Percentiles rank a stretch among this genome's conserved stretches.
Conservation (phyloP, 169 alveolate genomes). For the Plasmodium malariae region DNA sequence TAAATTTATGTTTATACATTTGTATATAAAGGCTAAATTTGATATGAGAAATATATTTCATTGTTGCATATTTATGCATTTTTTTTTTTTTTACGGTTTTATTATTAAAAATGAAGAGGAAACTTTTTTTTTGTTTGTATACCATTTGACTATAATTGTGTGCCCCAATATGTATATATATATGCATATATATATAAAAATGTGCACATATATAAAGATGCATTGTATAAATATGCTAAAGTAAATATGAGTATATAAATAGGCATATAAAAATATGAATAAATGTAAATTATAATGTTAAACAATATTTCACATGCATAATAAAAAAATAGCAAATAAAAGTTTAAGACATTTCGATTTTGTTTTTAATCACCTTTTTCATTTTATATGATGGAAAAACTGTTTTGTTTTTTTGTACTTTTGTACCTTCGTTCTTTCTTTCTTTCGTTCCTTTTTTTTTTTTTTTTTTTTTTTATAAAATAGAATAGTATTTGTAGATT, state of each 20-base stretch:
- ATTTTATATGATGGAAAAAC: constrained; percentile 50
- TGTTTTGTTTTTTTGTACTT: constrained; percentile 42
- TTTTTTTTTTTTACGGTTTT: neutral
- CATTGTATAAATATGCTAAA: neutral
- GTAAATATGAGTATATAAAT: neutral
- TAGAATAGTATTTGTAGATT: constrained; percentile 12
- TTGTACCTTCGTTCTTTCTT: too few species aligned
- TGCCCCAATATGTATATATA: neutral
- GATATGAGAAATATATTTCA: neutral
- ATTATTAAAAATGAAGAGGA: constrained; percentile 5
- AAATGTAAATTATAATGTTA: neutral
- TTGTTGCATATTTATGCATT: constrained; percentile 16
- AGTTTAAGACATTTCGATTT: constrained; percentile 40
- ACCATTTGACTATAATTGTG: constrained; percentile 16
- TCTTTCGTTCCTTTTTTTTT: too few species aligned
- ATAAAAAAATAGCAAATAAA: neutral
- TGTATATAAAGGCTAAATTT: constrained; percentile 5
- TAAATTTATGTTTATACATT: too few species aligned
- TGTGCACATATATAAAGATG: constrained; percentile 5
- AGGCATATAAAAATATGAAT: constrained; percentile 1
- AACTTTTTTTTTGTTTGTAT: constrained; percentile 11
- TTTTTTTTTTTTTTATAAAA: constrained; percentile 35
- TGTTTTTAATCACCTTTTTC: constrained; percentile 17
- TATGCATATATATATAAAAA: constrained; percentile 14
- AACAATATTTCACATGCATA: constrained; percentile 5